A percentile compares a stretch with the other conserved stretches of the same genome.
phyloP scores from a whole-genome alignment of 2,329 filamentous ascomycete genomes.

The Colletotrichum sp. region DNA sequence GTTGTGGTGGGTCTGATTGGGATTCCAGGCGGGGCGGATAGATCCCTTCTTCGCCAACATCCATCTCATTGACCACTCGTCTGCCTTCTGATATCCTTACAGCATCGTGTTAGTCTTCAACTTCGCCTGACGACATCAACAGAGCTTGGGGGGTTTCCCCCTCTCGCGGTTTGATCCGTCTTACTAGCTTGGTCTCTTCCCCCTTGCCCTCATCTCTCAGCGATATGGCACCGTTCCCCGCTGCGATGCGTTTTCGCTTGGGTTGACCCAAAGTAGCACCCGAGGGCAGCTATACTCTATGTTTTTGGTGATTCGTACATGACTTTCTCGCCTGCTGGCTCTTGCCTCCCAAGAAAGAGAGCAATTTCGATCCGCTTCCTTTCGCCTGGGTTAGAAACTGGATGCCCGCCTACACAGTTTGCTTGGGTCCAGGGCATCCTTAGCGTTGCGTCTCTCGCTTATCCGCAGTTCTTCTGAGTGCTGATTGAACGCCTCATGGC shows the following conservation, averaged over 20 bases:
- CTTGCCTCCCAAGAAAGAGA: not conserved
- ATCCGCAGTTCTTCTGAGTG: not conserved
- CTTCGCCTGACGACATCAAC: not conserved
- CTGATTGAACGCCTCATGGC: not conserved
- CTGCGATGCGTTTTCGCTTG: conserved; percentile 6
- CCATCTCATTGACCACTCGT: not conserved
- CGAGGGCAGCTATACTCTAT: not conserved
- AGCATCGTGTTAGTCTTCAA: not conserved
- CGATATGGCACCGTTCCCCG: not conserved
- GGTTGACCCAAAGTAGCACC: conserved; percentile 13
- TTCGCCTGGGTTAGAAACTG: not conserved
- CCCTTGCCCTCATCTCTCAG: not conserved
- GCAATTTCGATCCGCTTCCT: not conserved
- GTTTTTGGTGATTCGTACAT: not conserved
- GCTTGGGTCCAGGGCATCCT: not conserved
- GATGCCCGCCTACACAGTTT: not conserved
- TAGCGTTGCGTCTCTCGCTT: conserved; percentile 7
- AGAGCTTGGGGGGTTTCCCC: not conserved
- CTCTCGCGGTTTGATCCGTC: not conserved
- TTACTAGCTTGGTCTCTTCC: not conserved
- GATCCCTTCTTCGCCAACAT: not conserved
- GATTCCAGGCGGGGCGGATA: not conserved
- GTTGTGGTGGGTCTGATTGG: not conserved
- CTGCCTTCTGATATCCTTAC: not conserved
- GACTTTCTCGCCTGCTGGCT: not conserved